Conservation (phyloP, 306 rosid genomes). For the Casuarina glauca region DNA sequence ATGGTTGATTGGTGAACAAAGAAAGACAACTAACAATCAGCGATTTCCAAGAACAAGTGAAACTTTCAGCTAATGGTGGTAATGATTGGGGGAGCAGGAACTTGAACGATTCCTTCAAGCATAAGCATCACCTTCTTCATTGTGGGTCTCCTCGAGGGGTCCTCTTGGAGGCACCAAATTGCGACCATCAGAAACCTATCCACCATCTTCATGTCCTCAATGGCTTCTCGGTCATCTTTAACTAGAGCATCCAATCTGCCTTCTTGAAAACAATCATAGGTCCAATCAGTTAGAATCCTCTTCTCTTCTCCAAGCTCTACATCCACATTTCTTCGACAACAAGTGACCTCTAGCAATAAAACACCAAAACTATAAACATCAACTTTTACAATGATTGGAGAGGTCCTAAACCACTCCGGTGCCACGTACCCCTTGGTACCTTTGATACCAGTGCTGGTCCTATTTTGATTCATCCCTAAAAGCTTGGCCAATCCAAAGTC, state of each 20-base stretch:
- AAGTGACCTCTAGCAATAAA: slow-evolving; percentile 32
- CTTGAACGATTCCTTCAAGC: no score
- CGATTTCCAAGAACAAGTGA: no score
- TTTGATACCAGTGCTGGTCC: not conserved
- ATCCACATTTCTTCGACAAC: slow-evolving; percentile 33
- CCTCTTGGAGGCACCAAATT: slow-evolving; percentile 45
- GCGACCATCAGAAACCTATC: slow-evolving; percentile 34
- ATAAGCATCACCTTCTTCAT: no score
- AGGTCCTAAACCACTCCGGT: slow-evolving; percentile 36
- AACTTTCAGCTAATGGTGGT: no score
- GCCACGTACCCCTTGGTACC: slow-evolving; percentile 44
- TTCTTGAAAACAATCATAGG: slow-evolving; percentile 34
- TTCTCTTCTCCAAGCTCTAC: not conserved
- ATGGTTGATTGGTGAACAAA: no score
- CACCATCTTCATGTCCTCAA: slow-evolving; percentile 18
- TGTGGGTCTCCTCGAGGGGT: slow-evolving; percentile 31
- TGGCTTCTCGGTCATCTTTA: slow-evolving; percentile 16
- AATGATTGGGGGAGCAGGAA: no score
- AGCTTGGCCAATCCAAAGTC: slow-evolving; percentile 46
- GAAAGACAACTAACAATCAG: no score
- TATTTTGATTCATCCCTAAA: not conserved
- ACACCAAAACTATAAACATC: slow-evolving; percentile 46
- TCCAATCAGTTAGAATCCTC: slow-evolving; percentile 39
- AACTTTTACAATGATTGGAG: slow-evolving; percentile 39
- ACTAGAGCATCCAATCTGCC: slow-evolving; percentile 12